Evolutionary conservation across 2,329 filamentous ascomycete species (phyloP).

Genomic region (Pseudophaeomoniella oleicola): DNA sequence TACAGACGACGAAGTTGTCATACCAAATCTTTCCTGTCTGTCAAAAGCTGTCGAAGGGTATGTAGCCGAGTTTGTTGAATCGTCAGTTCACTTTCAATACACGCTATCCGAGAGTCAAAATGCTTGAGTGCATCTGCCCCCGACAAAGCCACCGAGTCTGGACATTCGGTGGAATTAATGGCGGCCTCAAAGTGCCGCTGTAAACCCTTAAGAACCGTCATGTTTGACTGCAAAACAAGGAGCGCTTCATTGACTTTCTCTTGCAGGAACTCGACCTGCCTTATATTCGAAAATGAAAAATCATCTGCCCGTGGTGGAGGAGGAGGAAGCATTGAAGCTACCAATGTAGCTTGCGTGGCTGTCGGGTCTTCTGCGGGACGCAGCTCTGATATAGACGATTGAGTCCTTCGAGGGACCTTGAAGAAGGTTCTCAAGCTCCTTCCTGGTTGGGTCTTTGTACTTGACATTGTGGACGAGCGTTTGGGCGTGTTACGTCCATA

Average conservation of each 20-base stretch:
- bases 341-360: neutral
- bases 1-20: neutral
- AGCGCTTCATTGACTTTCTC: slow-evolving; percentile 22
- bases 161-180: neutral
- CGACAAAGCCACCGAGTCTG: neutral
- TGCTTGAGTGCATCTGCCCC: neutral
- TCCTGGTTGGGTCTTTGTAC: neutral
- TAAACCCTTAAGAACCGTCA: slow-evolving; percentile 13
- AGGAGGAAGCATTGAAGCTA: neutral
- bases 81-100: slow-evolving; percentile 11
- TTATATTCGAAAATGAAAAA: slow-evolving; percentile 5
- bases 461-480: neutral
- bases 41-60: slow-evolving; percentile 10
- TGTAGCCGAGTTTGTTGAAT: slow-evolving; percentile 12
- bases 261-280: slow-evolving; percentile 19
- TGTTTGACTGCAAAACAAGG: slow-evolving; percentile 13
- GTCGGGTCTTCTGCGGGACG: neutral
- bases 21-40: slow-evolving; percentile 11
- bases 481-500: neutral
- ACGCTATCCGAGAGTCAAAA: slow-evolving; percentile 11
- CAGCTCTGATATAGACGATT: neutral
- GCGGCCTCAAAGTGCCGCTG: neutral
- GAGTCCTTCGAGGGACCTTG: neutral
- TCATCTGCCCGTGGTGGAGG: neutral
- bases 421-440: neutral